Base-by-base conservation (phyloP, 2,329 filamentous ascomycete species). In the Cryphonectria nitschkei region DNA sequence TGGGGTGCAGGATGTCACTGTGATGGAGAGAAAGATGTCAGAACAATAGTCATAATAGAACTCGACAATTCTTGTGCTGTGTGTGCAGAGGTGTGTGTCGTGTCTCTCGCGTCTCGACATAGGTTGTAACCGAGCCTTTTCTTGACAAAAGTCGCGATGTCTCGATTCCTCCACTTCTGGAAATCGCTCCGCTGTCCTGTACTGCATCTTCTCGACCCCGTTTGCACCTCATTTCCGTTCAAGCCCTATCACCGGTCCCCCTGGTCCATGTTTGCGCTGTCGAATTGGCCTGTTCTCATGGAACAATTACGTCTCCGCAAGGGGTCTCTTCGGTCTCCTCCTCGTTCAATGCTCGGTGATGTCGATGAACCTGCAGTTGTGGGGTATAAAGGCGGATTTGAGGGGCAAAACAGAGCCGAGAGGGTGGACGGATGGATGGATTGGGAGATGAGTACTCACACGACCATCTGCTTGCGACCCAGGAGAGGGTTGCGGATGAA, bases 401-500 rank as follows among this genome's bases (percentile, higher is more conserved):
- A n/a, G 7, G 56, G 69, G 60, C 56, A 73, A 72, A 50, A 68
- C 73, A 70, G 73, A 61, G 71, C 75, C 46, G 58, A 63, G 43
- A 58, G 65, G 68, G 62, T 67, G 64, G 60, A 54, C 43, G 37
- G 64, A 69, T 54, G 66, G 75, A 61, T 54, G 37, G 29, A 67
- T n/a, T 50, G 46, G 46, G 22, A 50, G 46, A 22, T 63, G 39
- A 29, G 60, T 37, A 92, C 93, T 90, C 94, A 98, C 95, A 98
- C 93, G 87, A 98, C 95, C 94, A 98, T 97, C 92, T 98, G 95
- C 91, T 97, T 97, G 85, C 95, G 93, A 84, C 92, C 94, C 84
- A 99, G 92, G 83, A 99, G 94, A 85, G 96, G 93, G 92, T 99
- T 99, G 89, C 95, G 94, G 88, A 98, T 97, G 93, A 99, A 99